Base-by-base conservation (phyloP, 352 stramenopile genomes). In the Globisporangium camurandrum region DNA sequence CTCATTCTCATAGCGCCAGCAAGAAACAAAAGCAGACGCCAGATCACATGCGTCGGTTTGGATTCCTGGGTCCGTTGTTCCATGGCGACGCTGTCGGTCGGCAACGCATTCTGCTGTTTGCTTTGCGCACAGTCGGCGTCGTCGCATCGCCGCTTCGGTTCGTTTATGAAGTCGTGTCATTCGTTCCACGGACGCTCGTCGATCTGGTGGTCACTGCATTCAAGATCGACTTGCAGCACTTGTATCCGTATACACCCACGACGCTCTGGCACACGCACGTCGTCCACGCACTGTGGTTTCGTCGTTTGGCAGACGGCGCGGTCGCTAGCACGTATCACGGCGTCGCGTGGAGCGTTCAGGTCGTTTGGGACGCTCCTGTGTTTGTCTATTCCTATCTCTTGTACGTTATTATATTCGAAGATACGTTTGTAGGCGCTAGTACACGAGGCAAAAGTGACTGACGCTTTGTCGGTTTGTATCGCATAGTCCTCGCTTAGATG, bases 341-440 rank as follows among this genome's bases (percentile, higher is more conserved):
- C 1, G 27, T 56, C 3, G 62, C 56, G 17, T 91, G 79, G 79
- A 67, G 70, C 20, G 57, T 53, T 5, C 62, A 62, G 11, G 61
- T 91, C 22, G 57, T 83, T 8, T 91, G 79, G 79, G 75, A 88
- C 37, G 68, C 79, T 23, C 79, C 79, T 2, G 53, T 88, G 10
- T 82, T 76, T 41, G 61, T 61, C 6, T 91, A 86, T 43, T 52
- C 74, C 45, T 91, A 88, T 61, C 61, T 88, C 56, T 86, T 91
- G 79, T 91, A 67, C 46, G 79, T 42, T 4, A 22, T 2, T 14
- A 9, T 45, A 20, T 39, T 5, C 40, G 28, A 12, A 8, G 33
- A 39, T 20, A 12, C 2, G 17, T 34, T 34, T n/a, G n/a, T n/a
- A n/a, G n/a, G n/a, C n/a, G 30, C 30, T 34, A 6, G 30, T 34